These are phyloP conservation scores for Plantago lanceolata DNA, from an alignment of 305 asterid genomes.

Conservation along the genomic window DNA sequence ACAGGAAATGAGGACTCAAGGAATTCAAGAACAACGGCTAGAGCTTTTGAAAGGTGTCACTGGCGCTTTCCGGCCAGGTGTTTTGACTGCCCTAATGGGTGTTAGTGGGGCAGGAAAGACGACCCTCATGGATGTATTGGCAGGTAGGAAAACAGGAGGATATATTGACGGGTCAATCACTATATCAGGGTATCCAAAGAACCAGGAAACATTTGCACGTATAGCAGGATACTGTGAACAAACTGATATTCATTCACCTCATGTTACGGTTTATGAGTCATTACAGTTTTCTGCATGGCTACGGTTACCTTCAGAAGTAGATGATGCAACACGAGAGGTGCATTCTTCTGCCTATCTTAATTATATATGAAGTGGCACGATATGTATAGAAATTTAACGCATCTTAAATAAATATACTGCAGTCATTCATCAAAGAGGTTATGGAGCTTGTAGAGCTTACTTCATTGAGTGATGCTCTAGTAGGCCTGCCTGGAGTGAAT, in stretches of 20 bases:
- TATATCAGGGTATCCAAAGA: conserved; percentile 84
- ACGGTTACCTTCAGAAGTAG: conserved; percentile 69
- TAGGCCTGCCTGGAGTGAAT: conserved; percentile 80
- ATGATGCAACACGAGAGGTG: conserved; percentile 54
- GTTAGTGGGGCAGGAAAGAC: conserved; percentile 94
- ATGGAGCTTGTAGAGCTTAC: conserved; percentile 79
- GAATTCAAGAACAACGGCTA: conserved; percentile 49
- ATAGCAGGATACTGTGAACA: conserved; percentile 97
- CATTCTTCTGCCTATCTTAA: background rate
- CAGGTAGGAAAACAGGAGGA: conserved; percentile 91
- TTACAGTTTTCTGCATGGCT: conserved; percentile 86
- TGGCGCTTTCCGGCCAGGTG: conserved; percentile 92
- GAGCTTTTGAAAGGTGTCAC: conserved; percentile 88
- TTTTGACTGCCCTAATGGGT: conserved; percentile 91
- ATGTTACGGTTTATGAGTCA: conserved; percentile 80
- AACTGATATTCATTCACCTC: conserved; percentile 90
- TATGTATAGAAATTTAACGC: background rate
- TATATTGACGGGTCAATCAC: conserved; percentile 63
- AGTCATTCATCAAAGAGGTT: conserved; percentile 84
- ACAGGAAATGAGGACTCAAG: conserved; percentile 78
- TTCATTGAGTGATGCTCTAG: conserved; percentile 66
- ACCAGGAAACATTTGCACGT: conserved; percentile 88
- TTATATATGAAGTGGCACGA: background rate
- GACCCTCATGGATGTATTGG: conserved; percentile 79
- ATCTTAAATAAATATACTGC: conserved; percentile 22